Base-by-base conservation (phyloP, 2,329 filamentous ascomycete genomes). In the Leptoxyphium fumago region DNA sequence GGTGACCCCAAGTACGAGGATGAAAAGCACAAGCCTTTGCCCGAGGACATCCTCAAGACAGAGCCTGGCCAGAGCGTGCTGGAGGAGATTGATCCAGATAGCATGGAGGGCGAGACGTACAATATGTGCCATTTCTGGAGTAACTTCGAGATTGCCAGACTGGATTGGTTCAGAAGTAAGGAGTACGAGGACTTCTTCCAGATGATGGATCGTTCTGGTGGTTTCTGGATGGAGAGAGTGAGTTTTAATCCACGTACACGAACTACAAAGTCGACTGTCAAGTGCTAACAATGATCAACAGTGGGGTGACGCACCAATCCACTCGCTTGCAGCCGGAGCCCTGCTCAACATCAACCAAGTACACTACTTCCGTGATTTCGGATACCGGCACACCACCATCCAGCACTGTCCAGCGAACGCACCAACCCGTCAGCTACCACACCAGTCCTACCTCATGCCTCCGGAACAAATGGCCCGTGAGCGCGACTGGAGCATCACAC, bases 111-210 rank as follows among this genome's bases (percentile, higher is more conserved):
- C 50, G 91, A 98, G 64, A 84, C 80, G 56, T 98, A 98, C 73
- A 98, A 98, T 69, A 98, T 98, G 91, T 98, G 91, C 63, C 91
- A 98, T 70, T 98, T 95, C 71, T 98, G 91, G 91, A 94, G 87
- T 64, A 98, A 98, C 64, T 98, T 98, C 54, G 91, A 98, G 65
- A 98, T 98, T 67, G 91, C 91, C 11, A 79, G 80, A 47, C 75
- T 98, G 48, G 82, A 85, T 67, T 98, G 87, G 78, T 96, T 96
- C 75, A 79, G 91, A 55, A 95, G 88, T 70, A 89, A 94, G 67
- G 84, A 87, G 60, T 98, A 98, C 62, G 83, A 94, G 55, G 91
- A 95, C 52, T 98, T 98, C 64, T 98, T 98, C 64, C 73, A 95
- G 58, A 93, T 94, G 82, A 95, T 98, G 89, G 91, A 98, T 62